Conservation (phyloP, 148 eudicot species). For the Diospyros kaki region DNA sequence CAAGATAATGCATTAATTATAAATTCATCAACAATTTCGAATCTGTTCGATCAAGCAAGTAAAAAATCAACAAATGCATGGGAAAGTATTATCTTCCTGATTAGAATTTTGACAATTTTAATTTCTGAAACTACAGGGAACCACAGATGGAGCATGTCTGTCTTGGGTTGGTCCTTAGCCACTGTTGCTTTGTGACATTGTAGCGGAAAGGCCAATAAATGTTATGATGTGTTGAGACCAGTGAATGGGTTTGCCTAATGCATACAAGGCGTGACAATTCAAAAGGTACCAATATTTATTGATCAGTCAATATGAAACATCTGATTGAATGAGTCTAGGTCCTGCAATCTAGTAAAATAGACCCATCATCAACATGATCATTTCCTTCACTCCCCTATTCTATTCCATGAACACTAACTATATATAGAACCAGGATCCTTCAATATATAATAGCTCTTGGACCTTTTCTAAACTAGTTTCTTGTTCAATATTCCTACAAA, state of each 20-base stretch:
- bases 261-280: conserved; percentile 6
- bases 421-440: background rate
- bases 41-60: too few species aligned
- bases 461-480: too few species aligned
- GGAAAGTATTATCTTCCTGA: background rate
- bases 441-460: background rate
- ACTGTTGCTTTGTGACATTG: background rate
- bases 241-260: background rate
- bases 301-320: background rate
- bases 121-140: background rate
- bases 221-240: background rate
- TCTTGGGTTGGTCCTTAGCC: background rate
- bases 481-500: too few species aligned
- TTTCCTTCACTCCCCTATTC: background rate
- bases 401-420: background rate
- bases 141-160: background rate
- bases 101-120: background rate
- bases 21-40: too few species aligned
- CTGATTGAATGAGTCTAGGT: background rate
- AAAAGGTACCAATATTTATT: background rate
- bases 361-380: background rate
- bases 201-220: background rate
- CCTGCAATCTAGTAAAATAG: background rate
- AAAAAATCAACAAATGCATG: too few species aligned
- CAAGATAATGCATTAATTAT: too few species aligned